Base-by-base conservation (phyloP, 2,329 filamentous ascomycete species). In the Aspergillus cejpii region DNA sequence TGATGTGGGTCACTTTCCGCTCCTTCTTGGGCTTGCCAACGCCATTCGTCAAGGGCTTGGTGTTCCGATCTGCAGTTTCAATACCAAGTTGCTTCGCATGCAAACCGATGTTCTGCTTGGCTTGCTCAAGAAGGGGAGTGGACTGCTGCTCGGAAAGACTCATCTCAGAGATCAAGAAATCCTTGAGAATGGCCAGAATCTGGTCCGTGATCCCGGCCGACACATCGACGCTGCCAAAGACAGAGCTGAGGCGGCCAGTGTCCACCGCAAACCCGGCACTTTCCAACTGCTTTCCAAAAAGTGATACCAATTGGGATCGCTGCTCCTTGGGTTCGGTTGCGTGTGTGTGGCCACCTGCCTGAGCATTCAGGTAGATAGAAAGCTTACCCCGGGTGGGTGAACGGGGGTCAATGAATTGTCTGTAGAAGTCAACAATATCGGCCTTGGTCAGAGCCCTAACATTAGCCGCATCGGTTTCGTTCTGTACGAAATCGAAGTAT, bases 401-500 rank as follows among this genome's bases (percentile, higher is more conserved):
- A 1, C 74, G 69, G 0, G 90, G 89, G 48, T 81, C 77, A 55
- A 98, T 85, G 68, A 81, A 85, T 20, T 78, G 75, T 24, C 79
- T 72, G 71, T 82, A 97, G 68, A 94, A 97, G 6, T 82, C 76
- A 20, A 88, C 62, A 66, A 98, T 80, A 43, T 95, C 87, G 1
- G 75, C 64, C 68, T 94, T 94, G 39, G 82, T 89, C 40, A 97
- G 71, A 3, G 73, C 69, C 59, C 84, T 83, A 56, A 97, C 80
- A 41, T 81, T 72, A 23, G 78, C 80, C 6, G 87, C 90, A 61
- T 97, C 91, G 37, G 79, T 77, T 53, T 87, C 83, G 37, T 91
- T 80, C 62, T 85, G 81, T 59, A 88, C 77, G 66, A 97, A 98
- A 66, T 96, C 89, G 64, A 90, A 94, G 55, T 84, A 87, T 62